Base-by-base conservation (phyloP, 2,329 filamentous ascomycete genomes). In the Aspergillus ochraceoroseus region DNA sequence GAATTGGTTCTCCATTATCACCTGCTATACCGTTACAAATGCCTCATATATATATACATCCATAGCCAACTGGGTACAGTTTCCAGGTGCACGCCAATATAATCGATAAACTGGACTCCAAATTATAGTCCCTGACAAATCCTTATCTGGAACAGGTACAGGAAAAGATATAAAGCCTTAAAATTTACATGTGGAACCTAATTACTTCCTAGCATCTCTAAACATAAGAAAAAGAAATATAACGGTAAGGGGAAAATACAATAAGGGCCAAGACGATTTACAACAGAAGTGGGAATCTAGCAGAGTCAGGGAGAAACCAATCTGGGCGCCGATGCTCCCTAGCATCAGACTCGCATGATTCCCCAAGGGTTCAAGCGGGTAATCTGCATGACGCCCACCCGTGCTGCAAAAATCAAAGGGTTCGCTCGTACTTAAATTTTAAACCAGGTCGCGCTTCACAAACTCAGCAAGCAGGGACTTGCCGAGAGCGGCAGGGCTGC, bases 401-500 rank as follows among this genome's bases (percentile, higher is more conserved):
- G n/a, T 34, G 34, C 19, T 13, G 30, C 14, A 23, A 38, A 29
- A 35, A 15, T n/a, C 12, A 14, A 14, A 35, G 14, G 15, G 20
- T 13, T 20, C 33, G 12, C 31, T 39, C 26, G 27, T 12, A 31
- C 29, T 35, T 5, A 39, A 34, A 46, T 48, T n/a, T 77, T 86
- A 98, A 75, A 98, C 80, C 67, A 98, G 75, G 72, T 98, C 92
- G 53, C 87, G 81, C 77, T 88, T 87, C 67, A 96, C 87, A 66
- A 98, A 98, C 75, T 96, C 87, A 51, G 86, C 83, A 65, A 94
- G 87, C 61, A 98, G 76, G 46, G 88, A 84, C 80, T 95, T 95
- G 67, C 92, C 92, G 58, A 98, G 79, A 56, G 80, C 71, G 54
- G 92, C 92, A 52, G 92, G 90, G 61, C 87, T 94, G 70, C 87